phyloP scores from a whole-genome alignment of 2,329 filamentous ascomycete genomes.

The Verticillium tricorpus region DNA sequence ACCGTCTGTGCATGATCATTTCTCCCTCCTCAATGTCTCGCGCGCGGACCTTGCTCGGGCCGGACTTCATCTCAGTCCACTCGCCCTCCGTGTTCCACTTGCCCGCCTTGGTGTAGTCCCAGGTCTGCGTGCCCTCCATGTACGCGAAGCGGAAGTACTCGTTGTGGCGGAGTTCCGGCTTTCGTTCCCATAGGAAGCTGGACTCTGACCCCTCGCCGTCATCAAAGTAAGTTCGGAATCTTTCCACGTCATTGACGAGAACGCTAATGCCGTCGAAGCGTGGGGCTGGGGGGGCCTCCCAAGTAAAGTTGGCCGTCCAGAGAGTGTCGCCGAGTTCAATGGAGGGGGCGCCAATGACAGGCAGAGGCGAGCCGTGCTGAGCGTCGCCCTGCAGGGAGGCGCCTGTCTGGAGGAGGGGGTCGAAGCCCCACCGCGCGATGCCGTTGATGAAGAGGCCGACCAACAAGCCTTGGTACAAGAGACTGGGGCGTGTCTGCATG shows the following conservation, averaged over 20 bases:
- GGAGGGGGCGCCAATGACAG: constrained; percentile 39
- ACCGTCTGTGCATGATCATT: background rate
- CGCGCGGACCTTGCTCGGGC: constrained; percentile 44
- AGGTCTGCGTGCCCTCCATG: constrained; percentile 58
- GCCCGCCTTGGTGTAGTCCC: constrained; percentile 73
- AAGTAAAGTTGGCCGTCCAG: constrained; percentile 63
- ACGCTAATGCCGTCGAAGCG: constrained; percentile 73
- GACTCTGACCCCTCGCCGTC: constrained; percentile 29
- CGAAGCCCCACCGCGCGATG: constrained; percentile 90
- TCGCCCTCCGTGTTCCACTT: constrained; percentile 59
- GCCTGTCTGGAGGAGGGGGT: constrained; percentile 79
- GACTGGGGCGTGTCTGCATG: constrained; percentile 78
- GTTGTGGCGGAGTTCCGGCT: constrained; percentile 38
- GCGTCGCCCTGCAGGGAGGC: constrained; percentile 66
- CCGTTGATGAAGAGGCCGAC: constrained; percentile 93
- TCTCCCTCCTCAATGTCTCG: constrained; percentile 18
- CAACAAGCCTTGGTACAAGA: constrained; percentile 86
- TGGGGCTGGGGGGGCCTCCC: constrained; percentile 37
- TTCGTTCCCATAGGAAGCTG: constrained; percentile 56
- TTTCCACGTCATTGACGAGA: constrained; percentile 80
- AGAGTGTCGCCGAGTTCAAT: constrained; percentile 37
- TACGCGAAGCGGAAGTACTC: constrained; percentile 79
- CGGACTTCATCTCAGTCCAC: constrained; percentile 63
- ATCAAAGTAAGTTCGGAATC: constrained; percentile 68
- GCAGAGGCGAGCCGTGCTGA: constrained; percentile 59